Evolutionary conservation across 2,329 filamentous ascomycete species (phyloP).

Genomic region (Chaetoscypha palmicola): DNA sequence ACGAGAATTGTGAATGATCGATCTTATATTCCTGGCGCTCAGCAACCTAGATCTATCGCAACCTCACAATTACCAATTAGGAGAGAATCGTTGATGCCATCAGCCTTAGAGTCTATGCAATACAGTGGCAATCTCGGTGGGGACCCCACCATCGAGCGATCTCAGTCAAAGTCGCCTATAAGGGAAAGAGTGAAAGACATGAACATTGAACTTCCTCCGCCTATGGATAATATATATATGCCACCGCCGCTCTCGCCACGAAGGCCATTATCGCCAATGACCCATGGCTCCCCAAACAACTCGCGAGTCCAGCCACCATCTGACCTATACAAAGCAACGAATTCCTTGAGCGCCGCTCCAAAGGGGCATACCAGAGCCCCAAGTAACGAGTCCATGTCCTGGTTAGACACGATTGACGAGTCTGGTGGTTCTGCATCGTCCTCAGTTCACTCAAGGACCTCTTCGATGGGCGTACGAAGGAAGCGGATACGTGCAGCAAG

Average conservation of each 20-base stretch:
- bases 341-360: constrained; percentile 31
- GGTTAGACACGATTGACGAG: constrained; percentile 91
- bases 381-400: constrained; percentile 78
- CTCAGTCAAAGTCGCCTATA: constrained; percentile 46
- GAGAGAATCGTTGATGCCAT: constrained; percentile 31
- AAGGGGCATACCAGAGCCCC: constrained; percentile 47
- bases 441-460: constrained; percentile 74
- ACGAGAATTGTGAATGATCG: constrained; percentile 43
- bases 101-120: constrained; percentile 23
- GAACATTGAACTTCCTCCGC: constrained; percentile 39
- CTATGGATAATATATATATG: constrained; percentile 54
- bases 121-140: constrained; percentile 29
- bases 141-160: constrained; percentile 38
- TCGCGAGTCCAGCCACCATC: constrained; percentile 29
- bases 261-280: constrained; percentile 44
- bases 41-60: constrained; percentile 20
- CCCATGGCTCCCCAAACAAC: constrained; percentile 26
- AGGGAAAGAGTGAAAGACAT: constrained; percentile 32
- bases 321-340: constrained; percentile 29
- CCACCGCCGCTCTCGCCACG: constrained; percentile 65
- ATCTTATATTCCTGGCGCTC: constrained; percentile 20
- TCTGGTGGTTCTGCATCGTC: constrained; percentile 74
- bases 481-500: constrained; percentile 64
- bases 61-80: constrained; percentile 27
- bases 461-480: constrained; percentile 59